A percentile compares a stretch with the other conserved stretches of the same genome.
phyloP scores from a whole-genome alignment of 352 stramenopile species.

The Globisporangium cederbergense region DNA sequence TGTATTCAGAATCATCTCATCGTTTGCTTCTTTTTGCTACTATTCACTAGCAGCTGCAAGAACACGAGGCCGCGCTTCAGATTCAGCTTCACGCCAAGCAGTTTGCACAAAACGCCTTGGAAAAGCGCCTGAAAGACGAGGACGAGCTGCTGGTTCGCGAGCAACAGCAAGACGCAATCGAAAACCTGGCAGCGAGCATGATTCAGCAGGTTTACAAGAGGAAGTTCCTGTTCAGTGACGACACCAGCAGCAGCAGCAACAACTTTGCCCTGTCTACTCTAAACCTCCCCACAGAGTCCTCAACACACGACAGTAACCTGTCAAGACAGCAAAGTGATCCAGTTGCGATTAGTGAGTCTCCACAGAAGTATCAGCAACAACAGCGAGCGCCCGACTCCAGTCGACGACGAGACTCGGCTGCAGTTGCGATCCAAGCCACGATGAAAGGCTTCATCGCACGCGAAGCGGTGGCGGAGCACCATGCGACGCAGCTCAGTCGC shows the following conservation, averaged over 20 bases:
- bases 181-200: conserved; percentile 35
- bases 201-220: conserved; percentile 38
- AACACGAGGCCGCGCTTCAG: conserved; percentile 20
- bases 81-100: conserved; percentile 19
- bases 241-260: background rate
- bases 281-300: background rate
- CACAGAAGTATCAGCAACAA: background rate
- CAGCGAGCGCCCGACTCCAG: background rate
- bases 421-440: conserved; percentile 34
- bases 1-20: background rate
- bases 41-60: conserved; percentile 6
- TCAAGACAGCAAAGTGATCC: conserved; percentile 1
- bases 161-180: conserved; percentile 32
- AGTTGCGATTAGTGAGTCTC: background rate
- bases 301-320: background rate
- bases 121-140: conserved; percentile 10
- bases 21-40: background rate
- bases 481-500: conserved; percentile 44
- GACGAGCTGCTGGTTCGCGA: conserved; percentile 16
- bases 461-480: conserved; percentile 17
- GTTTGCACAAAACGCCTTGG: background rate
- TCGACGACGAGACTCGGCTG: conserved; percentile 20
- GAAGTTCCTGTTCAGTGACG: conserved; percentile 2
- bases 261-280: background rate
- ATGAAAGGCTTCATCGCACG: conserved; percentile 29